These are phyloP conservation scores for Trichoderma harzianum DNA, from an alignment of 2,329 filamentous ascomycete genomes.

Conservation along the genomic window DNA sequence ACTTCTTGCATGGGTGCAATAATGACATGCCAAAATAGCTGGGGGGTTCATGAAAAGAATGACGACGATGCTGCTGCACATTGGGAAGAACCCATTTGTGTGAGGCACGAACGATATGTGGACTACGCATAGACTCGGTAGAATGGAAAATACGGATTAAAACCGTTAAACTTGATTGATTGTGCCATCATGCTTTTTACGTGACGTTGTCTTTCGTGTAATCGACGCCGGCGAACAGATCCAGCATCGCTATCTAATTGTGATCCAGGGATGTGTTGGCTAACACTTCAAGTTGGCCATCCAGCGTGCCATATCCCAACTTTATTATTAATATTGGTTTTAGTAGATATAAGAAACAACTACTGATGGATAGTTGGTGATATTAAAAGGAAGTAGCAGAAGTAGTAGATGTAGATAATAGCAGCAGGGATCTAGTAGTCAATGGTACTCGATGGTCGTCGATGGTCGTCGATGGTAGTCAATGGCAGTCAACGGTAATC, in stretches of 20 bases:
- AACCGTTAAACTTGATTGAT: slow-evolving; percentile 2
- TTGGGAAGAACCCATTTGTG: slow-evolving; percentile 18
- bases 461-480: too few species aligned
- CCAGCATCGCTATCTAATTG: background rate
- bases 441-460: too few species aligned
- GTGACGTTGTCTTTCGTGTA: background rate
- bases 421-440: too few species aligned
- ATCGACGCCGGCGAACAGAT: background rate
- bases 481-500: too few species aligned
- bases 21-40: slow-evolving; percentile 19
- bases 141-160: slow-evolving; percentile 35
- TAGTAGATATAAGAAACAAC: too few species aligned
- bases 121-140: slow-evolving; percentile 38
- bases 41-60: slow-evolving; percentile 27
- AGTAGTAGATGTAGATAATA: too few species aligned
- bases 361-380: too few species aligned
- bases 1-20: slow-evolving; percentile 26
- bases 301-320: too few species aligned
- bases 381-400: too few species aligned
- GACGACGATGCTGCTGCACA: slow-evolving; percentile 26
- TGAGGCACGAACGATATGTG: slow-evolving; percentile 27
- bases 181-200: background rate
- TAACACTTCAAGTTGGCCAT: too few species aligned
- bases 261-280: background rate
- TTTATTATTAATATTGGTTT: too few species aligned